Percentiles rank a stretch among this genome's conserved stretches.
Evolutionary conservation across 768 basidiomycete species (phyloP).

Genomic region (Leccinum sublutescens): DNA sequence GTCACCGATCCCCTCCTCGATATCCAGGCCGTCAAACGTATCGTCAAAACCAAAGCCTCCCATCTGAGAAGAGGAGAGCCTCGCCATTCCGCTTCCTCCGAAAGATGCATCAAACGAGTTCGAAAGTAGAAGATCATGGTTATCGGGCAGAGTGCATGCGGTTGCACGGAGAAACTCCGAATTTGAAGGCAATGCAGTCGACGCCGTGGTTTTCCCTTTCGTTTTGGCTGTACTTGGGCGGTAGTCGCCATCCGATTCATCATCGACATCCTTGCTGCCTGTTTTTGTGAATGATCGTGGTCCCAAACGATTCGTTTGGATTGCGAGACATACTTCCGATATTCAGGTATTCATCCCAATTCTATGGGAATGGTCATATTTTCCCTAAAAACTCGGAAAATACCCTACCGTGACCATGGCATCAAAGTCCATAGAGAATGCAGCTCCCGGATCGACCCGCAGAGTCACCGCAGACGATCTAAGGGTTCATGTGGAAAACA

Average conservation of each 20-base stretch:
- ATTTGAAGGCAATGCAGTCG: conserved; percentile 25
- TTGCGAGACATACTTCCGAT: conserved; percentile 38
- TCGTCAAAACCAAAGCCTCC: conserved; percentile 52
- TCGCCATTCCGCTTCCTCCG: conserved; percentile 34
- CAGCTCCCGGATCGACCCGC: conserved; percentile 47
- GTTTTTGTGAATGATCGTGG: neutral
- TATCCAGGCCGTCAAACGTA: conserved; percentile 55
- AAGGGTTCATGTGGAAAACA: conserved; percentile 1
- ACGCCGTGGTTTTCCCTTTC: conserved; percentile 26
- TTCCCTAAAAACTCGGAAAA: neutral
- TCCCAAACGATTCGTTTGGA: neutral
- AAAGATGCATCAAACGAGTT: conserved; percentile 66
- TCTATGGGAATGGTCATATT: conserved; percentile 32
- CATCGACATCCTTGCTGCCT: conserved; percentile 20
- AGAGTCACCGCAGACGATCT: conserved; percentile 55
- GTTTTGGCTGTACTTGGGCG: conserved; percentile 33
- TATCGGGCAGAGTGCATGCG: conserved; percentile 66
- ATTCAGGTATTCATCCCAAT: conserved; percentile 64
- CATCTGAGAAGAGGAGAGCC: conserved; percentile 55
- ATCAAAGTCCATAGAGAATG: conserved; percentile 59
- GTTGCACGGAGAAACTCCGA: conserved; percentile 50
- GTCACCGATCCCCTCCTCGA: conserved; percentile 63
- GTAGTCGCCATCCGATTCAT: conserved; percentile 50
- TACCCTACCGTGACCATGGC: conserved; percentile 57
- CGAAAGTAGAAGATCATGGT: conserved; percentile 64